A percentile compares a stretch with the other conserved stretches of the same genome.
phyloP scores from a whole-genome alignment of 352 stramenopile species.

The Peronosclerospora sorghi region DNA sequence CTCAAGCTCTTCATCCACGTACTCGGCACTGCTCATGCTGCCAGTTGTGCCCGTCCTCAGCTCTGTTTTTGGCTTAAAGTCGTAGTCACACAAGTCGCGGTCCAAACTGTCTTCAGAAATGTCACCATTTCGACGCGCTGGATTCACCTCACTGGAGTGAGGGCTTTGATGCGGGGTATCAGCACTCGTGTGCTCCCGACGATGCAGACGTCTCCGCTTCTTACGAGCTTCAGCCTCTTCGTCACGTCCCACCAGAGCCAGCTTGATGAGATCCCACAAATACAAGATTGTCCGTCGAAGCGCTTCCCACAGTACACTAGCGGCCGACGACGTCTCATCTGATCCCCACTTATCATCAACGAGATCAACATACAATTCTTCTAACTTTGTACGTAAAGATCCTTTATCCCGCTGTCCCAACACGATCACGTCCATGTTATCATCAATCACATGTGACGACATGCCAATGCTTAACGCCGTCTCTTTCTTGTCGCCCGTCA shows the following conservation, averaged over 20 bases:
- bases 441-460: constrained; percentile 83
- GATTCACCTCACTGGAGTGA: constrained; percentile 69
- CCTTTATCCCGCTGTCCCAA: constrained; percentile 72
- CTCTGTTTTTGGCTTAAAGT: constrained; percentile 61
- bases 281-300: constrained; percentile 61
- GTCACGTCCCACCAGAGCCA: constrained; percentile 58
- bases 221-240: constrained; percentile 57
- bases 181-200: constrained; percentile 33
- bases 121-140: constrained; percentile 37
- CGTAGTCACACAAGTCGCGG: constrained; percentile 42
- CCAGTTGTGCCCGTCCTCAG: constrained; percentile 13
- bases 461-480: constrained; percentile 82
- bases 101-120: constrained; percentile 44
- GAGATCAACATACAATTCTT: constrained; percentile 79
- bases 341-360: constrained; percentile 84
- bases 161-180: constrained; percentile 25
- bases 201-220: constrained; percentile 44
- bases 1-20: constrained; percentile 66
- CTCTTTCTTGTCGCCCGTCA: constrained; percentile 89
- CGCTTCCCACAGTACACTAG: constrained; percentile 68
- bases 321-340: constrained; percentile 66
- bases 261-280: constrained; percentile 54
- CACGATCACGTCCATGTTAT: constrained; percentile 86
- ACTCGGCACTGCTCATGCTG: constrained; percentile 37
- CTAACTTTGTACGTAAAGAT: constrained; percentile 57